These are phyloP conservation scores for Claviceps humidiphila DNA, from an alignment of 2,329 filamentous ascomycete genomes.

Conservation along the genomic window DNA sequence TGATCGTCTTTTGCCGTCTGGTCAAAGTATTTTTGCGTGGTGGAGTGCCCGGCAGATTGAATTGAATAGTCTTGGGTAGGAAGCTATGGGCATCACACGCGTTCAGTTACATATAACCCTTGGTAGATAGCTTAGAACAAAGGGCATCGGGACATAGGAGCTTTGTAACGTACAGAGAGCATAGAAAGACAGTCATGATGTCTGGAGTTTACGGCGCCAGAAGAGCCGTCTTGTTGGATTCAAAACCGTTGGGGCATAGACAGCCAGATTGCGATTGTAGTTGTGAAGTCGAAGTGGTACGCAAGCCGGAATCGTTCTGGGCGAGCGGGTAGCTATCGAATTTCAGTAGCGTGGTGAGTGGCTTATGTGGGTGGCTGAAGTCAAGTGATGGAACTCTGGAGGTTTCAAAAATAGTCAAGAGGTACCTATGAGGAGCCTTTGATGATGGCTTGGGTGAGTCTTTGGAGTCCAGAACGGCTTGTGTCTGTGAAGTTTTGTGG, in stretches of 20 bases:
- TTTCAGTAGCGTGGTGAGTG: neutral
- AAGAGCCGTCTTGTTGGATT: neutral
- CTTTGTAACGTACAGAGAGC: slow-evolving; percentile 22
- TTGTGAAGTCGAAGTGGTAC: neutral
- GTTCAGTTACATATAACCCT: neutral
- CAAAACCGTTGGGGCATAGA: neutral
- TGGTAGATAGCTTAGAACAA: no score
- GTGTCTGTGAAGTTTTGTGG: neutral
- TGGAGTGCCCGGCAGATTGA: slow-evolving; percentile 50
- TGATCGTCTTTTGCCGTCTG: slow-evolving; percentile 16
- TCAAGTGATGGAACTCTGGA: neutral
- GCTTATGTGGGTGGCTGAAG: no score
- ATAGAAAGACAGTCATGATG: slow-evolving; percentile 29
- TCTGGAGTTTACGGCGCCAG: neutral
- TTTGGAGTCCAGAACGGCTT: neutral
- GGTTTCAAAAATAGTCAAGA: neutral
- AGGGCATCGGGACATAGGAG: no score
- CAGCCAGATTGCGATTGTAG: neutral
- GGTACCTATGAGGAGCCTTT: neutral
- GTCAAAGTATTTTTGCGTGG: slow-evolving; percentile 22
- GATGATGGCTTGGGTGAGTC: neutral
- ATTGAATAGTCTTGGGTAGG: slow-evolving; percentile 83
- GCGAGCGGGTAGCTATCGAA: neutral
- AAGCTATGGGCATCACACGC: slow-evolving; percentile 44
- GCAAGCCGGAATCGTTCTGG: neutral